Evolutionary conservation across 805 yeast species (phyloP).

Genomic region (Nematodospora valgi): DNA sequence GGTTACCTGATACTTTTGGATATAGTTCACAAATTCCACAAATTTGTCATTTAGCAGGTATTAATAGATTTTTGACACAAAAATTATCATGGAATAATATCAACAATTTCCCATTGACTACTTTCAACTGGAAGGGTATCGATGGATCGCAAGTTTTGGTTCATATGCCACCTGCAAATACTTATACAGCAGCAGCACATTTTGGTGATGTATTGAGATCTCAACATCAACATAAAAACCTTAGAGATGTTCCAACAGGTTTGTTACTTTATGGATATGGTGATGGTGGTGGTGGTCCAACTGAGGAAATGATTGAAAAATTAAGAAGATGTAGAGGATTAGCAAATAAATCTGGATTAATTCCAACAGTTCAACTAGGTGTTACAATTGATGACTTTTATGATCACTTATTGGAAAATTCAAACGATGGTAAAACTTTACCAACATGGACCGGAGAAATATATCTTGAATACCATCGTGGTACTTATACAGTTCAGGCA

Average conservation of each 20-base stretch:
- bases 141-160: conserved; percentile 92
- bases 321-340: conserved; percentile 88
- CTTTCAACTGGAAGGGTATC: conserved; percentile 93
- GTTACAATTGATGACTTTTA: conserved; percentile 78
- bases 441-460: conserved; percentile 94
- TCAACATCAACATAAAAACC: conserved; percentile 75
- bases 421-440: conserved; percentile 62
- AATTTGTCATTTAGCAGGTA: conserved; percentile 81
- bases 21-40: conserved; percentile 95
- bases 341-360: conserved; percentile 73
- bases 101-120: conserved; percentile 81
- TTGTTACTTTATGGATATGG: conserved; percentile 87
- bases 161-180: conserved; percentile 98
- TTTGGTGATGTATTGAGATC: conserved; percentile 90
- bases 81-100: conserved; percentile 96
- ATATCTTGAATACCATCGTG: conserved; percentile 93
- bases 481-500: conserved; percentile 95
- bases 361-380: conserved; percentile 82
- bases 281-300: conserved; percentile 99
- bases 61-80: conserved; percentile 84
- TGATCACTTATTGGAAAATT: conserved; percentile 55
- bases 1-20: conserved; percentile 98
- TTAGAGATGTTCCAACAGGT: conserved; percentile 77
- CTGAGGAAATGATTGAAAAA: conserved; percentile 89
- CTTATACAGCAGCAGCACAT: conserved; percentile 90